Evolutionary conservation across 257 asterid genomes (phyloP).

Genomic region (Ilex aquifolium): DNA sequence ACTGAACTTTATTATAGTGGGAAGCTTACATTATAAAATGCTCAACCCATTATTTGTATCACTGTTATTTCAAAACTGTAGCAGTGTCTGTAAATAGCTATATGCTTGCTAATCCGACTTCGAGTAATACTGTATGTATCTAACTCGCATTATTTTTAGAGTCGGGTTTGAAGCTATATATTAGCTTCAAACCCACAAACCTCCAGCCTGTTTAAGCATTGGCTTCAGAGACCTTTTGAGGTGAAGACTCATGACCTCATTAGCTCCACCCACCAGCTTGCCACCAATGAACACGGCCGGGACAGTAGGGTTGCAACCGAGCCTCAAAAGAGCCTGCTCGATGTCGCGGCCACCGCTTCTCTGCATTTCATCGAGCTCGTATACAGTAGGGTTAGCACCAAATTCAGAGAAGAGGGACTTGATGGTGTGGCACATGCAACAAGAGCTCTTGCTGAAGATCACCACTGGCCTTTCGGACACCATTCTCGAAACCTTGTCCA

Average conservation of each 20-base stretch:
- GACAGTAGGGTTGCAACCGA: constrained; percentile 43
- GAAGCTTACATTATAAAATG: too few relatives aligned
- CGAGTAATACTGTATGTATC: too few relatives aligned
- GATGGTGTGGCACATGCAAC: constrained; percentile 50
- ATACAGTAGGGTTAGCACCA: constrained; percentile 35
- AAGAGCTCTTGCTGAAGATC: constrained; percentile 45
- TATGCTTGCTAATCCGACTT: too few relatives aligned
- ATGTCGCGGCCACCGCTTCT: constrained; percentile 25
- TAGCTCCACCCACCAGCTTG: constrained; percentile 41
- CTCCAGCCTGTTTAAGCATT: constrained; percentile 49
- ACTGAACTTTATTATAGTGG: too few relatives aligned
- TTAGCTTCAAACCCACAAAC: constrained; percentile 39
- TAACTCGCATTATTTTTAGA: too few relatives aligned
- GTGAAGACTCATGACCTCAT: constrained; percentile 49
- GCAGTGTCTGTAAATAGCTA: too few relatives aligned
- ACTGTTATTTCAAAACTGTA: too few relatives aligned
- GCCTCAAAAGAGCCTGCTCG: constrained; percentile 36
- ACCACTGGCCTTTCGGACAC: constrained; percentile 41
- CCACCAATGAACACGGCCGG: constrained; percentile 52
- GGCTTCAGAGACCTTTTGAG: constrained; percentile 38
- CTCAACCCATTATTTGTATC: too few relatives aligned
- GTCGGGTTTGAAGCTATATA: too few relatives aligned
- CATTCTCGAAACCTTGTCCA: constrained; percentile 36
- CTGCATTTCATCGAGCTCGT: constrained; percentile 42
- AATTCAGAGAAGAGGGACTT: constrained; percentile 31